Percentiles rank a stretch among this genome's conserved stretches.
These are phyloP conservation scores for Cyanidioschyzon merolae DNA, from an alignment of 23 red algal species.

Conservation along the genomic window DNA sequence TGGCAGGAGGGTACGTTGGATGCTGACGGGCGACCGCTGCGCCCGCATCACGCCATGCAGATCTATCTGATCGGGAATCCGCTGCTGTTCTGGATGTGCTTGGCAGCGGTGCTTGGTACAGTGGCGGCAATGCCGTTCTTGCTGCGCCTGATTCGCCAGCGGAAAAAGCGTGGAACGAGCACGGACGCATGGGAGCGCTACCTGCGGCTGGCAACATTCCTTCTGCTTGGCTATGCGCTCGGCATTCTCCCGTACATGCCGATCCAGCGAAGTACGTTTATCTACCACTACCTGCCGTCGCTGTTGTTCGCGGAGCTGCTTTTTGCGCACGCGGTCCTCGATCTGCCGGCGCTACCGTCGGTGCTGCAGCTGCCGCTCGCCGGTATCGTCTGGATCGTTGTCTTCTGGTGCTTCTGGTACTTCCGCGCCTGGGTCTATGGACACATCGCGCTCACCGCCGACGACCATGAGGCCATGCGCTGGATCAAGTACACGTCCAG, in stretches of 20 bases:
- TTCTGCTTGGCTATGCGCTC: slow-evolving; percentile 41
- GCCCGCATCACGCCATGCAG: slow-evolving; percentile 22
- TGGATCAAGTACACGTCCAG: not conserved
- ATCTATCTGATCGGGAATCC: slow-evolving; percentile 91
- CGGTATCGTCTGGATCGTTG: not conserved
- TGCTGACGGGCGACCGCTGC: slow-evolving; percentile 25
- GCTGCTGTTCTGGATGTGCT: slow-evolving; percentile 24
- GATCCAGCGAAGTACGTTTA: slow-evolving; percentile 61
- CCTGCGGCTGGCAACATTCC: slow-evolving; percentile 26
- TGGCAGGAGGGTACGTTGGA: slow-evolving; percentile 11
- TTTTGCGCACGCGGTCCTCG: slow-evolving; percentile 38
- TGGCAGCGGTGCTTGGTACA: not conserved
- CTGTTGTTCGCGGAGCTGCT: slow-evolving; percentile 65
- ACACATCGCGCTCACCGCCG: slow-evolving; percentile 9
- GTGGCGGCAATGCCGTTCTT: slow-evolving; percentile 13
- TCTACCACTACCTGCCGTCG: slow-evolving; percentile 82
- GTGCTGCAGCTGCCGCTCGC: not conserved
- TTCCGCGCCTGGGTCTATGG: slow-evolving; percentile 19
- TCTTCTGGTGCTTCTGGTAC: slow-evolving; percentile 19
- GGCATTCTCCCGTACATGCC: slow-evolving; percentile 66
- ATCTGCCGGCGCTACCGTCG: not conserved
- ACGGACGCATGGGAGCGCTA: not conserved
- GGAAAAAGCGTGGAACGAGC: not conserved
- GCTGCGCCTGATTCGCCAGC: slow-evolving; percentile 16
- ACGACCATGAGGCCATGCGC: slow-evolving; percentile 12